These are phyloP conservation scores for Prunus mume DNA, from an alignment of 306 rosid species.

Conservation along the genomic window DNA sequence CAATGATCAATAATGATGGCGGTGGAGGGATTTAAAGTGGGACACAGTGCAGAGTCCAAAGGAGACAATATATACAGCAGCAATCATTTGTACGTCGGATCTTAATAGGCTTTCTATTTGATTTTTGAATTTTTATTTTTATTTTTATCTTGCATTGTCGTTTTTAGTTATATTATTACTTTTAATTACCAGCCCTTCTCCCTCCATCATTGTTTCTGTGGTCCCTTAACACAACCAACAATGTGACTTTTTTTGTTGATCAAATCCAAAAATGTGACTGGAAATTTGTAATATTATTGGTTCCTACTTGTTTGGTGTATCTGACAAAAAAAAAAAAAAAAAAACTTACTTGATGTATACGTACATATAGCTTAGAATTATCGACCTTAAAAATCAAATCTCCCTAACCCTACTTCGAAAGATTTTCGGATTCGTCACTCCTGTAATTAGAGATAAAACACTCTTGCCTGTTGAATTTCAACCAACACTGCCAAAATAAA, in stretches of 20 bases:
- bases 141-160: not conserved
- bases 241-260: not conserved
- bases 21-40: slow-evolving; percentile 2
- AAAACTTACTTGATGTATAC: no score
- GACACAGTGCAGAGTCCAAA: slow-evolving; percentile 33
- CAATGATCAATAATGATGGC: slow-evolving; percentile 16
- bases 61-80: slow-evolving; percentile 48
- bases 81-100: slow-evolving; percentile 70
- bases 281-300: not conserved
- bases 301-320: not conserved
- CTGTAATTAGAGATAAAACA: no score
- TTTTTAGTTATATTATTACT: not conserved
- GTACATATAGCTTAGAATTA: no score
- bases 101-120: slow-evolving; percentile 13
- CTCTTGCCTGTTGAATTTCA: no score
- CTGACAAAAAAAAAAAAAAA: no score
- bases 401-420: no score
- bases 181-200: not conserved
- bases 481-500: no score
- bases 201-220: not conserved
- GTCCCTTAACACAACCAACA: not conserved
- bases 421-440: no score
- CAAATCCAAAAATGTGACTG: not conserved
- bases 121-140: not conserved
- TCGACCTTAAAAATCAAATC: no score